These are phyloP conservation scores for Tulasnella sp. DNA, from an alignment of 768 basidiomycete genomes.

Conservation along the genomic window DNA sequence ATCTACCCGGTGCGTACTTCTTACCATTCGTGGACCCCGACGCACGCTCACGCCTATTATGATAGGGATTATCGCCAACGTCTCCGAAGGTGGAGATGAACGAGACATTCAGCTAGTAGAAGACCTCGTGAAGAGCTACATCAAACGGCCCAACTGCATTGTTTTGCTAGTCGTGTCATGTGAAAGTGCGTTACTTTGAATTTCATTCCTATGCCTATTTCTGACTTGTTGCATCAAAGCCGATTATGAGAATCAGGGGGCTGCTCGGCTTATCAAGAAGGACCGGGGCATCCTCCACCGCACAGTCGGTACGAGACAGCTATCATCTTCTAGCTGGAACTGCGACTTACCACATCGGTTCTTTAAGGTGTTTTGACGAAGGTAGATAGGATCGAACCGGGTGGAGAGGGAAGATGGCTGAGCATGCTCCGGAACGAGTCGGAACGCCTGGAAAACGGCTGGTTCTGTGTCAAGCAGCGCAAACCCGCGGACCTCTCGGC, in stretches of 20 bases:
- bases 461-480: slow-evolving; percentile 48
- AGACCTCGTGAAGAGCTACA: slow-evolving; percentile 8
- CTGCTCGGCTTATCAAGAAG: slow-evolving; percentile 47
- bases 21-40: background rate
- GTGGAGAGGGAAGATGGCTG: slow-evolving; percentile 46
- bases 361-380: slow-evolving; percentile 57
- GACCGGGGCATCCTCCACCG: slow-evolving; percentile 50
- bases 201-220: too few species aligned
- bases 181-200: slow-evolving; percentile 14
- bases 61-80: slow-evolving; percentile 17
- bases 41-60: background rate
- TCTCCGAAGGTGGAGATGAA: slow-evolving; percentile 8
- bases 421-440: slow-evolving; percentile 13
- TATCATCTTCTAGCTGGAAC: background rate
- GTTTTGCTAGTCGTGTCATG: slow-evolving; percentile 16
- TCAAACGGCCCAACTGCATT: background rate
- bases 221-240: slow-evolving; percentile 32
- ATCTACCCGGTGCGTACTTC: slow-evolving; percentile 20
- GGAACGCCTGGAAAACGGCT: slow-evolving; percentile 40
- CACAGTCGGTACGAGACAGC: slow-evolving; percentile 45
- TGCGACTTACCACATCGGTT: too few species aligned
- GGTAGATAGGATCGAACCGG: slow-evolving; percentile 49
- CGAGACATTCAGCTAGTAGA: slow-evolving; percentile 13
- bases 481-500: slow-evolving; percentile 37
- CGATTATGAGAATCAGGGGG: slow-evolving; percentile 70